Percentiles rank a stretch among this genome's conserved stretches.
phyloP scores from a whole-genome alignment of 192 early-diverging fungal genomes.

The Coemansia sp. region DNA sequence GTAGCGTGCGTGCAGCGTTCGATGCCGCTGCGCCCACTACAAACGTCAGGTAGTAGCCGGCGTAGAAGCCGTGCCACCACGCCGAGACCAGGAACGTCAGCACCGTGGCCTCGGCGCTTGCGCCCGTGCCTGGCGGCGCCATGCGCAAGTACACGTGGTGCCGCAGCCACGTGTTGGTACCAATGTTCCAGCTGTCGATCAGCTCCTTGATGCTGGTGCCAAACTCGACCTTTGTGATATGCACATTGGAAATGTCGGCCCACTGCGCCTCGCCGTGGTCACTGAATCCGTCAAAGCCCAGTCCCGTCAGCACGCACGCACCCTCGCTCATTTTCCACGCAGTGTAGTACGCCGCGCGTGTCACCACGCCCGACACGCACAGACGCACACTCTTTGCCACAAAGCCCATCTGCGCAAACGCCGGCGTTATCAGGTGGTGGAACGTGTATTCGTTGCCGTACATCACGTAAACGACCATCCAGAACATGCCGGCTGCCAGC shows the following conservation, averaged over 20 bases:
- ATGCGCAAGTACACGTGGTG: slow-evolving; percentile 82
- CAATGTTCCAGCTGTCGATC: slow-evolving; percentile 88
- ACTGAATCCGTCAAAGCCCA: slow-evolving; percentile 77
- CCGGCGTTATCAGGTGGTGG: slow-evolving; percentile 18
- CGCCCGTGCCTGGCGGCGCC: slow-evolving; percentile 46
- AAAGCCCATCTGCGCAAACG: slow-evolving; percentile 17
- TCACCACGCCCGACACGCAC: slow-evolving; percentile 31
- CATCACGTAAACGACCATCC: slow-evolving; percentile 41
- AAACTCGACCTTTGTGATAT: slow-evolving; percentile 71
- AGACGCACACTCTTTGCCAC: slow-evolving; percentile 18
- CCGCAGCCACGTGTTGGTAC: slow-evolving; percentile 84
- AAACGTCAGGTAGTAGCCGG: slow-evolving; percentile 81
- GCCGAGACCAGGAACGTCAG: slow-evolving; percentile 81
- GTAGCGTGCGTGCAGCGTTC: slow-evolving; percentile 59
- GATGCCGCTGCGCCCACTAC: slow-evolving; percentile 60
- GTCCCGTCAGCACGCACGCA: slow-evolving; percentile 75
- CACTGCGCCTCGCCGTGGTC: slow-evolving; percentile 61
- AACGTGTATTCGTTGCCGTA: slow-evolving; percentile 21
- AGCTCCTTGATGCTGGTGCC: slow-evolving; percentile 73
- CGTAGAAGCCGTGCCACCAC: slow-evolving; percentile 95
- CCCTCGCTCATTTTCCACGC: slow-evolving; percentile 92
- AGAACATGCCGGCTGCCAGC: slow-evolving; percentile 32
- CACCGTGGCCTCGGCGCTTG: slow-evolving; percentile 62
- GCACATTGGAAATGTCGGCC: slow-evolving; percentile 77
- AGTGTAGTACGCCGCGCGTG: slow-evolving; percentile 67